Conservation (phyloP, 352 stramenopile genomes). For the Globisporangium ultimum region DNA sequence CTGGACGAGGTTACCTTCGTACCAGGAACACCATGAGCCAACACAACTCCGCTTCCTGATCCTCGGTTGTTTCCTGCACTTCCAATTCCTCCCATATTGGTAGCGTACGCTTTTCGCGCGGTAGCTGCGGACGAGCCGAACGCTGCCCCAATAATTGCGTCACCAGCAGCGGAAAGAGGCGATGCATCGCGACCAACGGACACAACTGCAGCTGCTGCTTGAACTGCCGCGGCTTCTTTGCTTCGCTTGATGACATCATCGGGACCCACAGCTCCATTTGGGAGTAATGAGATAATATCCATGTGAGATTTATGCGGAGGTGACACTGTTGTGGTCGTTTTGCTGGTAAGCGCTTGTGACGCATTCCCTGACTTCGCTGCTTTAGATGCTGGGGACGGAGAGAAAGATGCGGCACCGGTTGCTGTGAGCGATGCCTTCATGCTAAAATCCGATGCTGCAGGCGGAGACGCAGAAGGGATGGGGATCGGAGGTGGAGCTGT, state of each 20-base stretch:
- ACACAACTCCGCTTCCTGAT: neutral
- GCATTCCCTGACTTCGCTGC: conserved; percentile 3
- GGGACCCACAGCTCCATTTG: conserved; percentile 41
- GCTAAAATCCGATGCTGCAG: conserved; percentile 10
- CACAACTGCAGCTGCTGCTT: conserved; percentile 65
- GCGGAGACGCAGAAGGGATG: conserved; percentile 28
- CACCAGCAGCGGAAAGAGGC: conserved; percentile 40
- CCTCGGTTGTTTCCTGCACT: conserved; percentile 8
- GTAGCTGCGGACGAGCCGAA: conserved; percentile 40
- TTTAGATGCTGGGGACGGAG: conserved; percentile 14
- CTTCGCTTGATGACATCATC: conserved; percentile 87
- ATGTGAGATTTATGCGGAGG: conserved; percentile 77
- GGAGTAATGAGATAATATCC: conserved; percentile 68
- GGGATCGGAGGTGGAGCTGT: conserved; percentile 67
- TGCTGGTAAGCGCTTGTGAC: conserved; percentile 10
- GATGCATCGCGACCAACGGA: conserved; percentile 45
- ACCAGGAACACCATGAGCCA: conserved; percentile 9
- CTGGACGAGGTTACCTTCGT: conserved; percentile 8
- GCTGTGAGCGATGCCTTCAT: conserved; percentile 15
- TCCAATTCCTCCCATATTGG: conserved; percentile 11
- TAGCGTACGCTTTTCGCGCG: conserved; percentile 38
- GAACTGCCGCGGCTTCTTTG: conserved; percentile 76
- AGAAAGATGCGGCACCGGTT: conserved; percentile 9
- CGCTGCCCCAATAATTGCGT: conserved; percentile 46
- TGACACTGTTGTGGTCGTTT: conserved; percentile 27